Conservation (phyloP, 2,329 filamentous ascomycete genomes). For the Talaromyces amestolkiae region DNA sequence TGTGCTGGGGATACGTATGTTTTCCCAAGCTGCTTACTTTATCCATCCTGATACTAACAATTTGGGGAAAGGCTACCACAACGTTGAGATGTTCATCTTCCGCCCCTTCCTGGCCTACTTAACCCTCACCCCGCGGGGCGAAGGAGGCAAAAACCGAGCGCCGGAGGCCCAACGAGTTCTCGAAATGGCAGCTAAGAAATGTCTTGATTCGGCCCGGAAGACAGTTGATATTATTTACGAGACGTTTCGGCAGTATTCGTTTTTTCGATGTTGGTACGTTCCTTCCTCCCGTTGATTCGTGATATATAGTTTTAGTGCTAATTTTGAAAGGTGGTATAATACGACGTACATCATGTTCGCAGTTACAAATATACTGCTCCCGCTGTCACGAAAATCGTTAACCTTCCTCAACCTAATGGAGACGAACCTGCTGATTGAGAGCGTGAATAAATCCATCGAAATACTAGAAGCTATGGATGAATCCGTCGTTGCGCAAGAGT, state of each 20-base stretch:
- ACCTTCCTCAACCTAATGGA: neutral
- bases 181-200: neutral
- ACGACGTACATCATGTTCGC: slow-evolving; percentile 44
- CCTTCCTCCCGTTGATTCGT: no score
- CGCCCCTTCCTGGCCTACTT: neutral
- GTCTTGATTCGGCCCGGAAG: slow-evolving; percentile 33
- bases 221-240: slow-evolving; percentile 43
- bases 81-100: neutral
- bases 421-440: slow-evolving; percentile 18
- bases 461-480: slow-evolving; percentile 46
- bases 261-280: slow-evolving; percentile 41
- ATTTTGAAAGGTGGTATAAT: slow-evolving; percentile 36
- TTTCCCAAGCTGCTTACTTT: neutral
- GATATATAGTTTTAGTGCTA: no score
- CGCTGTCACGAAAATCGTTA: neutral
- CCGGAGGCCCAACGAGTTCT: neutral
- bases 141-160: neutral
- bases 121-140: neutral
- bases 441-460: slow-evolving; percentile 40
- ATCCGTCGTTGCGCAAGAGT: slow-evolving; percentile 40
- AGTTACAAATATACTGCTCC: slow-evolving; percentile 20
- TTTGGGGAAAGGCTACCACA: neutral
- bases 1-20: neutral
- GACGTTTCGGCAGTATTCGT: slow-evolving; percentile 39
- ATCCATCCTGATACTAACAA: neutral